These are phyloP conservation scores for Calocera cornea DNA, from an alignment of 768 basidiomycete genomes.

Conservation along the genomic window DNA sequence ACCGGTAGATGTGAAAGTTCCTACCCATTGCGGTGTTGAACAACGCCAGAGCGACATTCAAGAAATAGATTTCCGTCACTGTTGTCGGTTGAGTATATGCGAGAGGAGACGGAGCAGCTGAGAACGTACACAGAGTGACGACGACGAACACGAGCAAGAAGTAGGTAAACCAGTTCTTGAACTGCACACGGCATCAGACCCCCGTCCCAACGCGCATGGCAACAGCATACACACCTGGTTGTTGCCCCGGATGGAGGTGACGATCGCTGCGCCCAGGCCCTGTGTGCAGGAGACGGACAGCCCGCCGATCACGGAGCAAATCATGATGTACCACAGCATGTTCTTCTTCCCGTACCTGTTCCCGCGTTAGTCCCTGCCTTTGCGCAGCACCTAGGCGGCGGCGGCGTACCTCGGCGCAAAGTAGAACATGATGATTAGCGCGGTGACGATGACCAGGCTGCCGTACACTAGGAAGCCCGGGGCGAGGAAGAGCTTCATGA, in stretches of 20 bases:
- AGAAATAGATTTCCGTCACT: constrained; percentile 88
- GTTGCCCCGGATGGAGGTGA: constrained; percentile 58
- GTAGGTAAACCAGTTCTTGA: constrained; percentile 85
- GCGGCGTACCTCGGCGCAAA: constrained; percentile 58
- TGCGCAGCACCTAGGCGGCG: neutral
- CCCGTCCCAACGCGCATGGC: neutral
- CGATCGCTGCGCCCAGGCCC: constrained; percentile 82
- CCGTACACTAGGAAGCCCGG: constrained; percentile 61
- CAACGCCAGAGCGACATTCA: constrained; percentile 88
- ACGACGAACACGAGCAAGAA: constrained; percentile 74
- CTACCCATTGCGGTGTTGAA: constrained; percentile 52
- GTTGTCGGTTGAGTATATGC: constrained; percentile 10
- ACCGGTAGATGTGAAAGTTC: neutral
- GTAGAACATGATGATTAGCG: constrained; percentile 63
- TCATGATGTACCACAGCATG: constrained; percentile 90
- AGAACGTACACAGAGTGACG: constrained; percentile 54
- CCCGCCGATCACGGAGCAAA: constrained; percentile 95
- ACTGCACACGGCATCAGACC: constrained; percentile 32
- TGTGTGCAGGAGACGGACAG: constrained; percentile 90
- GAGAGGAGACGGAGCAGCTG: neutral
- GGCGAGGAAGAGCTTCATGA: constrained; percentile 67
- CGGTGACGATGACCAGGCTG: constrained; percentile 37
- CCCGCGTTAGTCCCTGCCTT: neutral
- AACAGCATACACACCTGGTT: constrained; percentile 46
- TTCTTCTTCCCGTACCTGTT: constrained; percentile 70